Base-by-base conservation (phyloP, 371 early-diverging fungal species). In the Dichotomocladium elegans region DNA sequence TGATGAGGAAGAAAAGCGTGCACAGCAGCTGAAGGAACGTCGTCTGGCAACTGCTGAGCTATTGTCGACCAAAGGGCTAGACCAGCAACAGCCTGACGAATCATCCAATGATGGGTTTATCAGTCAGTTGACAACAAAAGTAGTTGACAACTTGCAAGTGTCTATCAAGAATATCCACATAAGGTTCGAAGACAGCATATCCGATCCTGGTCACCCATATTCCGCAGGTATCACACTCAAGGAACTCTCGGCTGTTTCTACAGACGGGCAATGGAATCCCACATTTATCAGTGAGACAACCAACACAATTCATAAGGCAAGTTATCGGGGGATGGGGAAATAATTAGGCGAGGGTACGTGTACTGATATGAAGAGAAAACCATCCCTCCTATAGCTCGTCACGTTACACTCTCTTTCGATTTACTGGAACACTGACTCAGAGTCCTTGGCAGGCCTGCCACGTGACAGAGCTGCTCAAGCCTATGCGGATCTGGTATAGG, bases 101-200 rank as follows among this genome's bases (percentile, higher is more conserved):
- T 60, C 79, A 81, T n/a, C n/a, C n/a, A 27, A 63, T 77, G 60
- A 87, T 78, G 62, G 81, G 55, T 85, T 84, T 28, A 68, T 84
- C 22, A 70, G 58, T 11, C 89, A 87, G 61, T 70, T 94, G 6
- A 79, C 88, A 2, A 86, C 89, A 3, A 90, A 91, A 61, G 82
- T 94, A 26, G 75, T 94, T 25, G 91, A 94, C 61, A 94, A 94
- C 61, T 59, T 94, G 35, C 93, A 94, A 61, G 74, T 94, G 5
- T 79, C 85, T n/a, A 89, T 94, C 66, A 83, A 83, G 44, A 89
- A 90, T 65, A 91, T 94, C 28, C 94, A 93, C 61, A 75, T 94
- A 54, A 72, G 92, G 9, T 94, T 89, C 57, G 92, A 91, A 58
- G 95, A 94, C 64, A 63, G 70, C 9, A 51, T 80, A 41, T 86